Evolutionary conservation across 2,329 filamentous ascomycete genomes (phyloP).

Genomic region (Onygenales sp.): DNA sequence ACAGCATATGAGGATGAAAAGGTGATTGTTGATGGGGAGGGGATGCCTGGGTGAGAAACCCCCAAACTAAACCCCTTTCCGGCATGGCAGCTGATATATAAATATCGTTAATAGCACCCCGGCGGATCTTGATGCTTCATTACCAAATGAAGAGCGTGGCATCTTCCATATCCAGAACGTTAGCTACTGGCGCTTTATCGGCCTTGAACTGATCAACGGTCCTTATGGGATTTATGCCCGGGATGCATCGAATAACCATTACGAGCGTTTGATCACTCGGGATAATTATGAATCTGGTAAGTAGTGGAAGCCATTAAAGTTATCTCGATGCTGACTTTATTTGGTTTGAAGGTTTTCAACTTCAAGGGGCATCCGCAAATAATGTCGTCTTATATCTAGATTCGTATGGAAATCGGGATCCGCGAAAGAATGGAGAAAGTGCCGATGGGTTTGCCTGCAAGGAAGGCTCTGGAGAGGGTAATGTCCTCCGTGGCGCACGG

Average conservation of each 20-base stretch:
- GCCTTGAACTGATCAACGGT: slow-evolving; percentile 30
- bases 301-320: background rate
- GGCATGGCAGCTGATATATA: background rate
- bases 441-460: slow-evolving; percentile 43
- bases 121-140: slow-evolving; percentile 28
- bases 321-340: background rate
- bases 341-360: slow-evolving; percentile 24
- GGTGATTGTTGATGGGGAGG: slow-evolving; percentile 40
- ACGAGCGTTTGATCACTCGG: slow-evolving; percentile 27
- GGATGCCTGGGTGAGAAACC: slow-evolving; percentile 10
- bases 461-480: slow-evolving; percentile 38
- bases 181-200: slow-evolving; percentile 39
- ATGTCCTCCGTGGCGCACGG: slow-evolving; percentile 36
- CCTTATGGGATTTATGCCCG: slow-evolving; percentile 30
- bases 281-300: slow-evolving; percentile 27
- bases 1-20: slow-evolving; percentile 35
- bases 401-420: slow-evolving; percentile 38
- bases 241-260: slow-evolving; percentile 27
- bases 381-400: slow-evolving; percentile 37
- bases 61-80: background rate
- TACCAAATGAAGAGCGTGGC: slow-evolving; percentile 36
- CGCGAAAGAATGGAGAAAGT: slow-evolving; percentile 44
- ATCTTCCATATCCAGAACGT: slow-evolving; percentile 39
- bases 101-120: slow-evolving; percentile 26
- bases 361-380: slow-evolving; percentile 25